Evolutionary conservation across 2,329 filamentous ascomycete species (phyloP).

Genomic region (Aspergillus fumigatus): DNA sequence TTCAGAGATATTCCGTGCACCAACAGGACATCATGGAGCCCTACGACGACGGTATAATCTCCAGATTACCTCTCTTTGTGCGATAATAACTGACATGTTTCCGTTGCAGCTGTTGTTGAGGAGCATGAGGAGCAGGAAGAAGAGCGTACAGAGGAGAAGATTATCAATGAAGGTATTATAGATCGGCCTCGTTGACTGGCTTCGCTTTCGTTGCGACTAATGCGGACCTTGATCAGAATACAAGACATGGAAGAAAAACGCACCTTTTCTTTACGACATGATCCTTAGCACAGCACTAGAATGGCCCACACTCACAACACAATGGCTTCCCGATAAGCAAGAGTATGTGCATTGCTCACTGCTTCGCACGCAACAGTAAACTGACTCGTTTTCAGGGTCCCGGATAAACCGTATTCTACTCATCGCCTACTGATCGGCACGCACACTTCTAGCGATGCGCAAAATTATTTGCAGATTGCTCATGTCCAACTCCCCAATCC

Average conservation of each 20-base stretch:
- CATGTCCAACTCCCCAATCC: constrained; percentile 88
- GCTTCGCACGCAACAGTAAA: neutral
- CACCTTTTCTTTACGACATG: constrained; percentile 96
- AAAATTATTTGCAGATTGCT: constrained; percentile 92
- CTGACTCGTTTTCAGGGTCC: constrained; percentile 46
- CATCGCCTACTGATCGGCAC: constrained; percentile 92
- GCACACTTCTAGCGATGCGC: constrained; percentile 79
- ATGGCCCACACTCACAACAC: constrained; percentile 94
- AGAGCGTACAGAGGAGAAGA: constrained; percentile 73
- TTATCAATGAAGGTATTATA: constrained; percentile 79
- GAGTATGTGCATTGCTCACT: constrained; percentile 45
- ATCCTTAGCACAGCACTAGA: constrained; percentile 91
- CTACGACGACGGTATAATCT: constrained; percentile 31
- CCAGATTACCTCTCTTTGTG: constrained; percentile 7
- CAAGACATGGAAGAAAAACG: constrained; percentile 99
- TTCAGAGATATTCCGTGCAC: neutral
- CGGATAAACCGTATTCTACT: constrained; percentile 79
- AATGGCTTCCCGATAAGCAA: constrained; percentile 97
- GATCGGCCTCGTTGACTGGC: neutral
- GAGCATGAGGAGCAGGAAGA: constrained; percentile 57
- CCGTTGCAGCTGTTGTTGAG: constrained; percentile 28
- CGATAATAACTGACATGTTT: constrained; percentile 16
- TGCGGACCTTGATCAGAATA: constrained; percentile 62
- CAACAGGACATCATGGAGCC: constrained; percentile 25
- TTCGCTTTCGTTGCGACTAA: constrained; percentile 1